These are phyloP conservation scores for Calonectria multiphialidica DNA, from an alignment of 2,329 filamentous ascomycete species.

Conservation along the genomic window DNA sequence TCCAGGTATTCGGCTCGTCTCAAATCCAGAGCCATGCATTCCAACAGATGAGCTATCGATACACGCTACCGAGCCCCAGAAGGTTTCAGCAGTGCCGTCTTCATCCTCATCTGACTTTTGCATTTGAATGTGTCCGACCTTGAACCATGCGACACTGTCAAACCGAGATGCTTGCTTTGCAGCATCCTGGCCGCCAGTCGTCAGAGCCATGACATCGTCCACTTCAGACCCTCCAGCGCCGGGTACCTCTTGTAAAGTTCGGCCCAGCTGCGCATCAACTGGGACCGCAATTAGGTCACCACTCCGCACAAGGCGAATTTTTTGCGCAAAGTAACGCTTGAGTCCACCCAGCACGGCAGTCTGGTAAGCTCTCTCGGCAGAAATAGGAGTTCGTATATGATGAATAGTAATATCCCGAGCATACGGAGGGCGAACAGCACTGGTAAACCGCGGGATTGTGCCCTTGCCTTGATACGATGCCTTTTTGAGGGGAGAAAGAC, in stretches of 20 bases:
- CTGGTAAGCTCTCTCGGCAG: slow-evolving; percentile 87
- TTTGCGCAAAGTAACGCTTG: slow-evolving; percentile 89
- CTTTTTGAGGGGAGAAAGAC: slow-evolving; percentile 78
- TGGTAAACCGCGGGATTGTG: slow-evolving; percentile 67
- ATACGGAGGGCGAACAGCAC: slow-evolving; percentile 67
- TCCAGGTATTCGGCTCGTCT: slow-evolving; percentile 83
- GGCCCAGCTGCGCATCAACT: slow-evolving; percentile 87
- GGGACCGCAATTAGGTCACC: slow-evolving; percentile 92
- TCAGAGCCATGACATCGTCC: slow-evolving; percentile 75
- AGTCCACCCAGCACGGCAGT: slow-evolving; percentile 87
- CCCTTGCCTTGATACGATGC: slow-evolving; percentile 62
- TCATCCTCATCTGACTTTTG: slow-evolving; percentile 66
- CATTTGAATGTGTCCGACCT: slow-evolving; percentile 79
- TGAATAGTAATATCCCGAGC: slow-evolving; percentile 85
- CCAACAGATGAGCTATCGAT: slow-evolving; percentile 90
- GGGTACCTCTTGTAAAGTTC: slow-evolving; percentile 81
- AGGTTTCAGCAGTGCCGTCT: slow-evolving; percentile 73
- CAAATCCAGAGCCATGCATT: slow-evolving; percentile 92
- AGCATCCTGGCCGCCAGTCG: slow-evolving; percentile 52
- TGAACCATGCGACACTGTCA: slow-evolving; percentile 90
- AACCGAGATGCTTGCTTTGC: slow-evolving; percentile 48
- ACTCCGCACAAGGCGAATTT: slow-evolving; percentile 83
- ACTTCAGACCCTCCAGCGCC: slow-evolving; percentile 72
- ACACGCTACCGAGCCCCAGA: slow-evolving; percentile 88
- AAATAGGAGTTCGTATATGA: slow-evolving; percentile 89